These are phyloP conservation scores for Trypanosoma grayi DNA, from an alignment of 208 protist genomes.

Conservation along the genomic window DNA sequence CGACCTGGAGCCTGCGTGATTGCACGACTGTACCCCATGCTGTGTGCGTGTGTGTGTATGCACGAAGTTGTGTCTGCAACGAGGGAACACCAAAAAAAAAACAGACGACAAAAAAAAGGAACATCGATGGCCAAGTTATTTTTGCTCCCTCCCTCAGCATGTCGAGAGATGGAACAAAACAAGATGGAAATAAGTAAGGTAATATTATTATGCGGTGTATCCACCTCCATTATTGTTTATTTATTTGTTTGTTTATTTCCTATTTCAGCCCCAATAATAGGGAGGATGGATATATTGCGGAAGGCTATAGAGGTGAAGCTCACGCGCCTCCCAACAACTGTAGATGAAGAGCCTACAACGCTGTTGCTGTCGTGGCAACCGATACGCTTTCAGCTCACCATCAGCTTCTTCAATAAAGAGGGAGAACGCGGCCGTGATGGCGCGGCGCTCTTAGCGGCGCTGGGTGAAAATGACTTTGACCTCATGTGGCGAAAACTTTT, in stretches of 20 bases:
- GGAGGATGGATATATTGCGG: conserved; percentile 39
- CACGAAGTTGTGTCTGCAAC: too few relatives aligned
- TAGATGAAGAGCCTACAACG: neutral
- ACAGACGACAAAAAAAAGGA: too few relatives aligned
- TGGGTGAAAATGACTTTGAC: conserved; percentile 43
- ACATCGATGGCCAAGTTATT: too few relatives aligned
- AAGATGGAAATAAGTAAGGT: too few relatives aligned
- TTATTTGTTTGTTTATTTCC: conserved; percentile 9
- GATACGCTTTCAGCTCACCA: conserved; percentile 38
- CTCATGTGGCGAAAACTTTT: conserved; percentile 46
- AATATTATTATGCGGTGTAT: too few relatives aligned
- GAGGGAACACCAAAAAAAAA: too few relatives aligned
- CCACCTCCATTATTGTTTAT: conserved; percentile 7
- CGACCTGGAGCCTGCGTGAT: conserved; percentile 12
- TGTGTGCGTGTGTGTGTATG: conserved; percentile 3
- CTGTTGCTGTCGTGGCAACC: conserved; percentile 39
- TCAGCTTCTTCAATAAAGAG: conserved; percentile 35
- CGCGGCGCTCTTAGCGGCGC: conserved; percentile 31
- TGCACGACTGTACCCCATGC: neutral
- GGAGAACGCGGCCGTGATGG: conserved; percentile 21
- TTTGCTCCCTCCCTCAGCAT: too few relatives aligned
- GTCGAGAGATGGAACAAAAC: too few relatives aligned
- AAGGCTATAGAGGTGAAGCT: conserved; percentile 34
- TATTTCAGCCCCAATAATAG: too few relatives aligned
- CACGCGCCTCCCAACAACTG: conserved; percentile 5